Base-by-base conservation (phyloP, 139 green algal species). In the Coelastrella sp. region DNA sequence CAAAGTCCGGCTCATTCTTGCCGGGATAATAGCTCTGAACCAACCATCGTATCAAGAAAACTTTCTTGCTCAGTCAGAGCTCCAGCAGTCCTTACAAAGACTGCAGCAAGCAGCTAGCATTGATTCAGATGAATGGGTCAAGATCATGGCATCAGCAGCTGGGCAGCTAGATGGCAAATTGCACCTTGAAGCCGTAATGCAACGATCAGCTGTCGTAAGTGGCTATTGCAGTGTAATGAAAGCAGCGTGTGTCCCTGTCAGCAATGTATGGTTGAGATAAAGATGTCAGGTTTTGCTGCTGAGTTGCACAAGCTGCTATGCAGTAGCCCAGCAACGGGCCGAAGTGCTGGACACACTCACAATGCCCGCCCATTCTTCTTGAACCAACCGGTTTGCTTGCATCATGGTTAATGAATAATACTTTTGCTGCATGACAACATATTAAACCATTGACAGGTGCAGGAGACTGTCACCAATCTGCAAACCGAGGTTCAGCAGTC, bases 51-150 rank as follows among this genome's bases (percentile, higher is more conserved):
- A 68, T 27, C 80, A 72, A 43, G 38, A 71, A 37, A 60, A 71
- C 9, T 13, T 51, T 27, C 30, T 7, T 25, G 37, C 79, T 50
- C 30, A 30, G 35, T 41, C 9, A 41, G 45, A 79, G 43, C 45
- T 85, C 41, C 60, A 64, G 27, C 21, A 17, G 5, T 30, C 43
- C 3, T 30, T 86, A 50, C 25, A n/a, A 1, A 40, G 17, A 50
- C 51, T 86, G 34, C 48, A 69, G 51, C 40, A 17, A 43, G 38
- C 37, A 38, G 80, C 41, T 11, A 32, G 13, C 11, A 30, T 23
- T 32, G 80, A 71, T 23, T 66, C 25, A 37, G 80, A 86, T 13
- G 80, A 78, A 27, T 86, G 80, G 80, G 80, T 86, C 11, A 86
- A 86, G 32, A 27, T 80, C 13, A 45, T 50, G 32, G 80, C 64